Base-by-base conservation (phyloP, 305 asterid genomes). In the Fraxinus latifolia region DNA sequence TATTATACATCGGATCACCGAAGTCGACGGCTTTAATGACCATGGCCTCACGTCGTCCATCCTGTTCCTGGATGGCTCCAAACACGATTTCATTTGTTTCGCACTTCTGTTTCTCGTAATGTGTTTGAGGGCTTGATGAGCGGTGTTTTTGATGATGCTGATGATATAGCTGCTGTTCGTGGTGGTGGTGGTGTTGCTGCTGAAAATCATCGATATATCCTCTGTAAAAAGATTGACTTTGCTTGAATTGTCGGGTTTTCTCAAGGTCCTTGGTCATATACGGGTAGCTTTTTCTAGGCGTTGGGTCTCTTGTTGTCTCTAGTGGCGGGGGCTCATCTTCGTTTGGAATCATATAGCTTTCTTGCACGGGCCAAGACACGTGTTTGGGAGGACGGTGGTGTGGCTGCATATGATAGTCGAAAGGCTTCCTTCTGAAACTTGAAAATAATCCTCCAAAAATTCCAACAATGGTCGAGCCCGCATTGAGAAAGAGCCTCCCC, bases 51-150 rank as follows among this genome's bases (percentile, higher is more conserved):
- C 92, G 88, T 11, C 88, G 87, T 4, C 86, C 93, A 3, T 87
- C 88, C 87, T 94, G 93, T 84, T 94, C 99, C 78, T 94, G 99
- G 60, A 94, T 95, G 0, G 99, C 99, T 37, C 99, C 99, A 25
- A 95, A 95, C 84, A 95, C 97, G 1, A 96, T 94, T 86, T 96
- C 99, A 1, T 93, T 92, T 1, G 96, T 83, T 44, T 96, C 97
- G 12, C 84, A 44, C 70, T 78, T 90, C 44, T 89, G 89, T 73
- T 84, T 90, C 87, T 93, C 97, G 76, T 89, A 90, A 76, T 78
- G 86, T 1, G 99, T 94, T 70, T 86, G 91, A 0, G 99, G 88
- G 83, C 91, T 86, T 1, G 92, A 19, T 0, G 97, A 88, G 4
- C 87, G 90, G 81, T 94, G 93, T 90, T 87, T 91, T 79, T 93